Evolutionary conservation across 805 yeast genomes (phyloP).

Genomic region (Candida khao-thaluensis): DNA sequence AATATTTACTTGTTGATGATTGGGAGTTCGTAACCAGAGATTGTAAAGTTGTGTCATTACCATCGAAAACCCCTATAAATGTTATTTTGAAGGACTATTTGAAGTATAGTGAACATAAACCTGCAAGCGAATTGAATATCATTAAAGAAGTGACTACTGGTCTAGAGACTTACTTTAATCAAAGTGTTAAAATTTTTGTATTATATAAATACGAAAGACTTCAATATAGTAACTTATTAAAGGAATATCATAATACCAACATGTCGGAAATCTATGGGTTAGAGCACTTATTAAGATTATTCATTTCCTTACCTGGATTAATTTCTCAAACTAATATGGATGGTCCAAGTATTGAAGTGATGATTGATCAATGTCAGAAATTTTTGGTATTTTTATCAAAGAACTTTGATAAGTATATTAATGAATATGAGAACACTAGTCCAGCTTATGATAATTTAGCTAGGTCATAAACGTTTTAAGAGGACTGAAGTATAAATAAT

Average conservation of each 20-base stretch:
- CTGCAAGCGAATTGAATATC: slow-evolving; percentile 27
- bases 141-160: slow-evolving; percentile 72
- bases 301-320: slow-evolving; percentile 81
- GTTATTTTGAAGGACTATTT: slow-evolving; percentile 54
- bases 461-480: slow-evolving; percentile 12
- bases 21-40: slow-evolving; percentile 91
- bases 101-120: slow-evolving; percentile 5
- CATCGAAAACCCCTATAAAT: slow-evolving; percentile 54
- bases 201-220: slow-evolving; percentile 76
- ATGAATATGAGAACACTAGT: slow-evolving; percentile 37
- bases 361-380: slow-evolving; percentile 54
- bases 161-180: slow-evolving; percentile 68
- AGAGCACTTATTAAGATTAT: slow-evolving; percentile 75
- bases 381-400: slow-evolving; percentile 53
- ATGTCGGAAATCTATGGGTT: slow-evolving; percentile 62
- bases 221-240: slow-evolving; percentile 58
- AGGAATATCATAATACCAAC: slow-evolving; percentile 18
- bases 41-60: slow-evolving; percentile 65
- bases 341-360: slow-evolving; percentile 56
- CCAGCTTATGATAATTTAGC: slow-evolving; percentile 42
- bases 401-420: slow-evolving; percentile 34
- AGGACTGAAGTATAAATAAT: too few relatives aligned
- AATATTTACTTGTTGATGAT: slow-evolving; percentile 77
- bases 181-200: slow-evolving; percentile 63
- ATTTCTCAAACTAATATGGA: slow-evolving; percentile 81